A percentile compares a stretch with the other conserved stretches of the same genome.
Evolutionary conservation across 495 filamentous ascomycete genomes (phyloP).

Genomic region (Podospora conica): DNA sequence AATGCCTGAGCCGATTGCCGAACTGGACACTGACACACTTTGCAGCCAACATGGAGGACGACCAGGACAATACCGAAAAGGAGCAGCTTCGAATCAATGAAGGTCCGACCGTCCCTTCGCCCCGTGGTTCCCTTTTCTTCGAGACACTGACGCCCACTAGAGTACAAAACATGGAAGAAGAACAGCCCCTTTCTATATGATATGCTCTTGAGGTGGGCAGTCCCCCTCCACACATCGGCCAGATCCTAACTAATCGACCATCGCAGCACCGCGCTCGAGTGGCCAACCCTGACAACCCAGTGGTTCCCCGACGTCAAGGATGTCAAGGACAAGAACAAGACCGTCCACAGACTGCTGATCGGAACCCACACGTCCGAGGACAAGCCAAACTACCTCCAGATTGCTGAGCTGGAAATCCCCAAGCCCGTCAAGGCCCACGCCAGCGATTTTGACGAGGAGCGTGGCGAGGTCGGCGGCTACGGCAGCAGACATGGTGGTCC

Average conservation of each 20-base stretch:
- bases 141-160: conserved; percentile 39
- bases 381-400: conserved; percentile 88
- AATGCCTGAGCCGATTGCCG: background rate
- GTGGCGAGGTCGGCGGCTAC: conserved; percentile 90
- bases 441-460: conserved; percentile 80
- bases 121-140: background rate
- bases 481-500: conserved; percentile 54
- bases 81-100: conserved; percentile 88
- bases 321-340: conserved; percentile 75
- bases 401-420: conserved; percentile 86
- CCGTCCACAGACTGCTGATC: conserved; percentile 82
- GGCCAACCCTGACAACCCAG: conserved; percentile 95
- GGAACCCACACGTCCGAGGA: conserved; percentile 90
- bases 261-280: conserved; percentile 80
- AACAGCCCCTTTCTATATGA: conserved; percentile 98
- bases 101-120: conserved; percentile 43
- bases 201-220: conserved; percentile 69
- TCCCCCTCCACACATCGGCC: background rate
- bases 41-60: conserved; percentile 46
- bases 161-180: conserved; percentile 99
- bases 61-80: conserved; percentile 65
- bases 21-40: conserved; percentile 7
- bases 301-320: conserved; percentile 96
- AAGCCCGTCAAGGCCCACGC: conserved; percentile 67
- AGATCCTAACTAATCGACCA: background rate